Evolutionary conservation across 1,139 yeast species (phyloP).

Genomic region (Yamadazyma songkhlaensis): DNA sequence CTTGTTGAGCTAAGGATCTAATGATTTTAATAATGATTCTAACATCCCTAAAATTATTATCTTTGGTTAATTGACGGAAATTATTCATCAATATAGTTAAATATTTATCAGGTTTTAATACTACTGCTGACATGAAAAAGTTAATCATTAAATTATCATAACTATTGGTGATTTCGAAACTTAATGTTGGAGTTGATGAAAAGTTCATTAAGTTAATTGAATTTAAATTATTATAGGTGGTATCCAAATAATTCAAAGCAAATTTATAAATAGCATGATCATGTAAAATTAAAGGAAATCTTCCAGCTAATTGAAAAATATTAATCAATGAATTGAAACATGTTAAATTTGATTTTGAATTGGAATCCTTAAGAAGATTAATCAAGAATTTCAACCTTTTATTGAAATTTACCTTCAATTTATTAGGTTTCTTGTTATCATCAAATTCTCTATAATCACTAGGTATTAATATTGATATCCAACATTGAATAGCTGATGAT

Average conservation of each 20-base stretch:
- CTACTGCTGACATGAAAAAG: constrained; percentile 41
- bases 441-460: constrained; percentile 36
- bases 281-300: constrained; percentile 21
- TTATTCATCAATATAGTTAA: constrained; percentile 21
- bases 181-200: constrained; percentile 14
- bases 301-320: constrained; percentile 42
- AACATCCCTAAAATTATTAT: constrained; percentile 29
- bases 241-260: constrained; percentile 37
- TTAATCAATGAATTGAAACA: constrained; percentile 42
- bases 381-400: constrained; percentile 35
- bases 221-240: constrained; percentile 28
- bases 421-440: constrained; percentile 23
- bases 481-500: constrained; percentile 30
- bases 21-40: constrained; percentile 38
- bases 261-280: constrained; percentile 45
- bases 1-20: constrained; percentile 32
- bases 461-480: constrained; percentile 35
- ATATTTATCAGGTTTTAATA: constrained; percentile 38
- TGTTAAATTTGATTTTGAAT: constrained; percentile 36
- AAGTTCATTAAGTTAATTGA: constrained; percentile 13
- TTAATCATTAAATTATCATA: constrained; percentile 30
- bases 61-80: constrained; percentile 20
- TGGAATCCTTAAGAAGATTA: constrained; percentile 32
- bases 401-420: constrained; percentile 32
- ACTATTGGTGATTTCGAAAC: constrained; percentile 11